Base-by-base conservation (phyloP, 2,329 filamentous ascomycete species). In the Cercospora canescens region DNA sequence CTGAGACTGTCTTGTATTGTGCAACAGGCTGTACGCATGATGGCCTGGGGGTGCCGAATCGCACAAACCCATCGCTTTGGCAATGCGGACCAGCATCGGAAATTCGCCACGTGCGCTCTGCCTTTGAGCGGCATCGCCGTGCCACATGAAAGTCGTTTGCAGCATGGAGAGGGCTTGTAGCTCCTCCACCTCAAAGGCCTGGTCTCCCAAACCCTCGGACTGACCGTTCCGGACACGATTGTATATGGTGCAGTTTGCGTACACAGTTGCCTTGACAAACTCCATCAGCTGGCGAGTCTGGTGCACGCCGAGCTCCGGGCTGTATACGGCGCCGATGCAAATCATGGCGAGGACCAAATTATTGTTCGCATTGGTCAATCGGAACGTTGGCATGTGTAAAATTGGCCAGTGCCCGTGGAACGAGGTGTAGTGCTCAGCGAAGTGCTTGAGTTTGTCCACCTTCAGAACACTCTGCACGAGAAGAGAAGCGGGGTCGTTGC, bases 321-420 rank as follows among this genome's bases (percentile, higher is more conserved):
- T 91, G 78, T 93, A 93, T 64, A 91, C 90, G 45, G 90, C 90
- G 39, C 91, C 91, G 72, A 91, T 84, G 75, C 88, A 91, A 73
- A 90, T 88, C 83, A 93, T 90, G 67, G 85, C 84, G 66, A 91
- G 83, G 58, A 91, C 80, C 67, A 93, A 83, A 69, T 89, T 88
- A 67, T 88, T 87, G 75, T 89, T 88, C 55, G 88, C 86, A 68
- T 88, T 84, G 67, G 85, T 82, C 61, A 91, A 85, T 74, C 88
- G 85, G 78, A 93, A 91, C 8, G 89, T 91, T 37, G 89, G 86
- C 76, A 90, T 84, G 74, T 93, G 90, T 60, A 93, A 84, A 70
- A 91, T 84, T 21, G 90, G 88, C 81, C 91, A 91, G 77, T 93
- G 90, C 67, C 87, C 85, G 76, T 92, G 88, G 77, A 89, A 92